A percentile compares a stretch with the other conserved stretches of the same genome.
Conservation (phyloP, 192 early-diverging fungal genomes). For the Coemansia sp. region DNA sequence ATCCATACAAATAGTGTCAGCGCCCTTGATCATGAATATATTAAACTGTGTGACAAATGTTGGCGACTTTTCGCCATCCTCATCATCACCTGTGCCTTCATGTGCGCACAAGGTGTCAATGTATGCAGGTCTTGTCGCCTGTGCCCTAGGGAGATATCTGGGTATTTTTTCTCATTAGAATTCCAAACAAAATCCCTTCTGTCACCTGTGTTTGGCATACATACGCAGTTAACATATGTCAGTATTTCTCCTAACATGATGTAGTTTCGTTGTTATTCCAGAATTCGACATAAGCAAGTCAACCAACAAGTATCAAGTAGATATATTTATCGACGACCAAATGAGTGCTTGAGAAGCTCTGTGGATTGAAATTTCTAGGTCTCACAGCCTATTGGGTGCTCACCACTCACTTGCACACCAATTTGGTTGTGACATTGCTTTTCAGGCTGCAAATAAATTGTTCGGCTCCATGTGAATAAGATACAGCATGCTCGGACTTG, state of each 20-base stretch:
- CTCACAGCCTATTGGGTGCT: background rate
- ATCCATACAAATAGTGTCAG: background rate
- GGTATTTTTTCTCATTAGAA: too few species aligned
- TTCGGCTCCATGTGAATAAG: too few species aligned
- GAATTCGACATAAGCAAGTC: background rate
- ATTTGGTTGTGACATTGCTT: background rate
- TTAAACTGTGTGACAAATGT: background rate
- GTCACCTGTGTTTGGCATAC: too few species aligned
- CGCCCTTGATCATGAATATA: too few species aligned
- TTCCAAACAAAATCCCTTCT: too few species aligned
- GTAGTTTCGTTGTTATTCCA: background rate
- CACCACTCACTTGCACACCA: background rate
- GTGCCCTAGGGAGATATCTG: too few species aligned
- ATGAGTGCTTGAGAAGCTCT: background rate
- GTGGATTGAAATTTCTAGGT: background rate
- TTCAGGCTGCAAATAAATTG: background rate
- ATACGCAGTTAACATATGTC: too few species aligned
- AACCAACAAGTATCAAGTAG: background rate
- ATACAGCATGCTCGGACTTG: background rate
- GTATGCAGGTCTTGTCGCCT: too few species aligned
- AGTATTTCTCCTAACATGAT: too few species aligned
- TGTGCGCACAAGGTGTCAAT: too few species aligned
- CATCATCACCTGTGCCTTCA: background rate
- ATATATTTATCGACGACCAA: background rate
- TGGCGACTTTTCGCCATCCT: background rate